These are phyloP conservation scores for Blastobotrys ciferrii DNA, from an alignment of 1,139 yeast species.

Conservation along the genomic window DNA sequence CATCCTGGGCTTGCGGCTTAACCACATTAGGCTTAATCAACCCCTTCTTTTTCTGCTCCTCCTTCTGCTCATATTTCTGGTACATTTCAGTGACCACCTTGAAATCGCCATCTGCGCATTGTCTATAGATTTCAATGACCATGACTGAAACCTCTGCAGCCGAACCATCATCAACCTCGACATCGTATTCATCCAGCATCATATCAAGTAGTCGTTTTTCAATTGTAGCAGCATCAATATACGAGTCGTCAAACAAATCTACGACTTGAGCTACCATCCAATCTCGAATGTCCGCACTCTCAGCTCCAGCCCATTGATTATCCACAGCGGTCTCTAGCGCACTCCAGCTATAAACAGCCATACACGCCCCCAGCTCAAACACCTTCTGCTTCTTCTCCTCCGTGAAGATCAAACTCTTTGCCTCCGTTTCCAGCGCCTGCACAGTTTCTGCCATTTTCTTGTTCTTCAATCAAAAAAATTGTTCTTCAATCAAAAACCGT, in stretches of 20 bases:
- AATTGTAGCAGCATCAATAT: conserved; percentile 70
- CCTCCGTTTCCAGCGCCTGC: conserved; percentile 27
- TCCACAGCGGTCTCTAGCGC: conserved; percentile 88
- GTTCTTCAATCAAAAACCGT: too few relatives aligned
- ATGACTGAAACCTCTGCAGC: conserved; percentile 71
- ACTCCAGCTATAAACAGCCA: conserved; percentile 88
- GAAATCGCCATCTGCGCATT: conserved; percentile 55
- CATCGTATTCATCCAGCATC: conserved; percentile 93
- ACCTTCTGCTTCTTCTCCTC: conserved; percentile 73
- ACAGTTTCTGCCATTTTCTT: conserved; percentile 10
- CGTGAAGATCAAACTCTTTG: conserved; percentile 47
- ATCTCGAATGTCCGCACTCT: conserved; percentile 85
- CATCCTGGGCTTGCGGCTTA: conserved; percentile 29
- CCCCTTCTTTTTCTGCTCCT: conserved; percentile 42
- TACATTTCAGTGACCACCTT: conserved; percentile 58
- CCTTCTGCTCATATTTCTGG: conserved; percentile 54
- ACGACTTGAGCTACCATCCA: conserved; percentile 87
- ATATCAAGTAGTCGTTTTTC: conserved; percentile 86
- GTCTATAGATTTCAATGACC: conserved; percentile 63
- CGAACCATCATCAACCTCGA: conserved; percentile 82
- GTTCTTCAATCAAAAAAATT: too few relatives aligned
- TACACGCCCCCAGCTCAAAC: conserved; percentile 91
- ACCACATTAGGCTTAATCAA: conserved; percentile 33
- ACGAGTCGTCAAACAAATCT: conserved; percentile 60
- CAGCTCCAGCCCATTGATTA: conserved; percentile 96